phyloP scores from a whole-genome alignment of 108 stramenopile genomes.

The Skeletonema potamos region DNA sequence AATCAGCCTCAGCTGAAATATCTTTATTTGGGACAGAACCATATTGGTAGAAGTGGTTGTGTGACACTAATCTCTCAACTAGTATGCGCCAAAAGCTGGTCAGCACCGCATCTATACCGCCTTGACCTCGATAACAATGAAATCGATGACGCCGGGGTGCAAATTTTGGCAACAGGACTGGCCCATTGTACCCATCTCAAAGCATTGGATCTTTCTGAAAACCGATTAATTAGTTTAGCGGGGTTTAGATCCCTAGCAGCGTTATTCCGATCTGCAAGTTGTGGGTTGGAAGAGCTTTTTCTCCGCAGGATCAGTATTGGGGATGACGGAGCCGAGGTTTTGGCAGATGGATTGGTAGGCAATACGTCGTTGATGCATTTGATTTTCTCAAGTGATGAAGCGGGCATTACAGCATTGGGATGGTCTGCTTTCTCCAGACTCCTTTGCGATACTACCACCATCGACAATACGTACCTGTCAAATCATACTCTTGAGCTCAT shows the following conservation, averaged over 20 bases:
- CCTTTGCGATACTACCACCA: not conserved
- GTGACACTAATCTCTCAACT: not conserved
- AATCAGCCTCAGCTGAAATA: not conserved
- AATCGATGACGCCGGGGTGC: not conserved
- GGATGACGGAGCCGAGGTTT: not conserved
- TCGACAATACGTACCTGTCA: conserved; percentile 10
- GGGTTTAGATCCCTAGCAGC: not conserved
- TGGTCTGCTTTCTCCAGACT: conserved; percentile 6
- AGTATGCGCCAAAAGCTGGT: no score
- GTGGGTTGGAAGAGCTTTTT: not conserved
- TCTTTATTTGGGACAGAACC: not conserved
- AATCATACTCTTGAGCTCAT: conserved; percentile 1
- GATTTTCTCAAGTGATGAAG: not conserved
- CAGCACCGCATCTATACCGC: no score
- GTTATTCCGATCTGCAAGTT: not conserved
- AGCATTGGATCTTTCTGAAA: not conserved
- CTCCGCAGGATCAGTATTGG: not conserved
- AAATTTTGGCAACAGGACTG: not conserved
- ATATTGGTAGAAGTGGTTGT: not conserved
- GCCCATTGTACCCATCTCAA: not conserved
- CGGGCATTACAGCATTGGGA: not conserved
- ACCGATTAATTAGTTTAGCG: not conserved
- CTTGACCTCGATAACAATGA: not conserved
- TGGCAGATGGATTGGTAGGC: not conserved
- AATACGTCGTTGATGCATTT: not conserved